Evolutionary conservation across 176 grass and related monocot species (phyloP).

Genomic region (Cocos nucifera): DNA sequence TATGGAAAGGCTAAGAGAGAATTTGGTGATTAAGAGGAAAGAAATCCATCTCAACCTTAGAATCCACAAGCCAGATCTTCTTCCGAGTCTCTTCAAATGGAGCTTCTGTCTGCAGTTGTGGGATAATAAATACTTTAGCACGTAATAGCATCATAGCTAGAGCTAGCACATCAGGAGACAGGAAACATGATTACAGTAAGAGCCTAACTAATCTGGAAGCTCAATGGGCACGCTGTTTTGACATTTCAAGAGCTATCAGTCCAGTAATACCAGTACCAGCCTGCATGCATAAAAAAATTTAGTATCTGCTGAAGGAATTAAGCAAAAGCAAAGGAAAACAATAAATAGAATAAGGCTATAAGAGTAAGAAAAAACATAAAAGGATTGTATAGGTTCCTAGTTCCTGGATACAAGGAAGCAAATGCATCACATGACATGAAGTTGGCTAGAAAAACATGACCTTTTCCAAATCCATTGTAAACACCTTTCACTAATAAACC

Average conservation of each 20-base stretch:
- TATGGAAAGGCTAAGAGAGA: neutral
- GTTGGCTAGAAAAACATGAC: too few relatives aligned
- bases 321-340: neutral
- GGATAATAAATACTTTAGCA: constrained; percentile 7
- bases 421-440: too few relatives aligned
- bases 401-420: too few relatives aligned
- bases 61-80: constrained; percentile 95
- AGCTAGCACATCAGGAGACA: neutral
- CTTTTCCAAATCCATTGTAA: too few relatives aligned
- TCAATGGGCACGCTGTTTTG: constrained; percentile 11
- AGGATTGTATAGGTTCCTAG: too few relatives aligned
- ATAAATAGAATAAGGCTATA: too few relatives aligned
- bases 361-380: too few relatives aligned
- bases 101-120: constrained; percentile 44
- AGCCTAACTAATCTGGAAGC: too few relatives aligned
- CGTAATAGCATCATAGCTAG: neutral
- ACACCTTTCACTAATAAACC: too few relatives aligned
- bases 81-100: constrained; percentile 60
- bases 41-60: constrained; percentile 40
- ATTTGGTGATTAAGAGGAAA: neutral
- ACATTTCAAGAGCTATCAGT: constrained; percentile 69
- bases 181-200: too few relatives aligned
- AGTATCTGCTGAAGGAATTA: too few relatives aligned
- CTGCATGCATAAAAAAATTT: constrained; percentile 37
- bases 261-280: constrained; percentile 96